Evolutionary conservation across 2,329 filamentous ascomycete species (phyloP).

Genomic region (Zarea fungicola): DNA sequence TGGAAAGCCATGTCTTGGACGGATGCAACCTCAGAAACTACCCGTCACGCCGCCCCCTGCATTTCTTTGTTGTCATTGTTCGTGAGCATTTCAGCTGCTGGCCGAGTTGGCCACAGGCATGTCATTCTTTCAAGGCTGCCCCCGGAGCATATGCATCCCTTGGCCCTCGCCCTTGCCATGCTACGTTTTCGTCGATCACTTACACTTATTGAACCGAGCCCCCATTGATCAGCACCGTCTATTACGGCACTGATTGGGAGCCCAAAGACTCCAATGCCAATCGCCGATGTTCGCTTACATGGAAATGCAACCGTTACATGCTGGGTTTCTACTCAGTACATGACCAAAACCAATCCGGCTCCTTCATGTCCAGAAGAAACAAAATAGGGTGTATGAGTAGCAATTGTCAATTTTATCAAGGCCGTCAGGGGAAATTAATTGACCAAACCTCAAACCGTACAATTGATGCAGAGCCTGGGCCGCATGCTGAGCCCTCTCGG

Average conservation of each 20-base stretch:
- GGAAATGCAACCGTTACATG: too few species aligned
- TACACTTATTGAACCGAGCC: background rate
- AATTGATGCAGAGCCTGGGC: background rate
- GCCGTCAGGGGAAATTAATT: background rate
- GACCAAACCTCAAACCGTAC: background rate
- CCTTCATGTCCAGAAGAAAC: too few species aligned
- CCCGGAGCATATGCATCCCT: too few species aligned
- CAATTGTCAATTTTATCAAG: background rate
- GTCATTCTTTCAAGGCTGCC: too few species aligned
- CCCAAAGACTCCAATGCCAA: background rate
- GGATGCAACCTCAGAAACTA: background rate
- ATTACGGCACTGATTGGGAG: background rate
- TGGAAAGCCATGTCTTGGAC: slow-evolving; percentile 3
- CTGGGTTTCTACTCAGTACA: too few species aligned
- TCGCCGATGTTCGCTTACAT: background rate
- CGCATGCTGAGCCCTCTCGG: background rate
- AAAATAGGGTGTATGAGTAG: too few species aligned
- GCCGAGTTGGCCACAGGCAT: too few species aligned
- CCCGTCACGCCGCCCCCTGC: background rate
- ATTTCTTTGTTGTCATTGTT: background rate
- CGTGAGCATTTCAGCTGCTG: too few species aligned
- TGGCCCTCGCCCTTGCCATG: too few species aligned
- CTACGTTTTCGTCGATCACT: background rate
- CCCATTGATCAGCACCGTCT: background rate
- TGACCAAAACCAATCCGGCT: too few species aligned